Base-by-base conservation (phyloP, 306 rosid species). In the Casuarina equisetifolia region DNA sequence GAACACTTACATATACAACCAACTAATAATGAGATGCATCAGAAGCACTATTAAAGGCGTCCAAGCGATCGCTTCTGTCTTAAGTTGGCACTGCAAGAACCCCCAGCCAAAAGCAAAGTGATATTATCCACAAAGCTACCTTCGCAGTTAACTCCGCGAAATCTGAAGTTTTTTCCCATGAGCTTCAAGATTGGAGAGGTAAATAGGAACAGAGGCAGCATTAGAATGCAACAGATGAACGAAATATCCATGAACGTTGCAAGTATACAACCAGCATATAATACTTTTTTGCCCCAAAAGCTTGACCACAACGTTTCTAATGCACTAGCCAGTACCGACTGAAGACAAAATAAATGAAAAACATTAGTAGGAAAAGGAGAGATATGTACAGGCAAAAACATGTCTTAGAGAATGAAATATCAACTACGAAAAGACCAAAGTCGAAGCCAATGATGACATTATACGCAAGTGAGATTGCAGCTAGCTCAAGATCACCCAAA, bases 281-380 rank as follows among this genome's bases (percentile, higher is more conserved):
- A 62, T 85, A 82, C 63, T 92, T 87, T 80, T 89, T 88, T 0
- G 97, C 97, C 1, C 98, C 98, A 36, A 9, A 94, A 1, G 98
- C 98, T 81, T 94, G 97, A 32, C 98, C 98, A 3, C 0, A 91
- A 88, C 0, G 97, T 94, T 78, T 94, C 94, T 6, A 94, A 79
- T 0, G 96, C 96, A 42, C 98, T 92, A 3, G 96, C 96, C 97
- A 94, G 92, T 13, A 97, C 98, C 74, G 90, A 43, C 98, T 94
- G 70, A 25, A 35, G 69, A 4, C n/a, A 6, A 63, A 25, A 70
- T 39, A 20, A 7, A 70, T 12, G 2, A 42, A 52, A 7, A 39
- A 0, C 15, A 40, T 0, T 5, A 6, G 6, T 1, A 36, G 1
- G 1, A 38, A 3, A 36, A 38, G 16, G 2, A 73, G 0, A 5